Evolutionary conservation across 2,329 filamentous ascomycete species (phyloP), one percentile per base, ranked within the genome.

Genomic region (Diaporthe sp.): DNA sequence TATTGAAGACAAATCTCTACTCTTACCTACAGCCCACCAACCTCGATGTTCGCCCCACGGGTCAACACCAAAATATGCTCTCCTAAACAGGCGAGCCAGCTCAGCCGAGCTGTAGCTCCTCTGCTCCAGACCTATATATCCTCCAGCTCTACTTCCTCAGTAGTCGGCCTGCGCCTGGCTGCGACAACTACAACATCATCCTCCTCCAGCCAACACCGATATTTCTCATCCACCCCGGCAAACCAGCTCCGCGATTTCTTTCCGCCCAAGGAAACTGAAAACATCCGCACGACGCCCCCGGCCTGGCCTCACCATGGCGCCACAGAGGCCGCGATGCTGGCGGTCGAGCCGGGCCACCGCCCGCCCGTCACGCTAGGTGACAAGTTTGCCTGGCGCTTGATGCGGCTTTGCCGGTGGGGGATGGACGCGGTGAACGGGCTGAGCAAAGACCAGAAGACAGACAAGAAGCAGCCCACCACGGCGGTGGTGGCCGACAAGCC

Each of bases 401-500:
- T 98, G 66, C 91, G 94, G 9, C 77, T 95, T 30, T 89, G 95
- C 52, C 90, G 96, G 67, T 96, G 91, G 88, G 91, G 91, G 13
- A 95, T 97, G 85, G 96, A 98, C 82, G 85, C 92, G 47, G 94
- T 89, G 22, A 98, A 96, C 0, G 95, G 95, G 17, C 87, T 91
- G 84, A 84, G 82, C 50, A 93, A 95, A 78, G 92, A 91, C 42
- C 95, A 98, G 81, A 89, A 94, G 77, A 89, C 88, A 42, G 88
- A 91, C 79, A 89, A 87, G 82, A 84, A 83, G 77, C 83, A 89
- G 75, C 90, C 90, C 10, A 92, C 90, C 0, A 91, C 88, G 3
- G 84, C 89, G 8, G 79, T 90, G 12, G 80, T 82, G 30, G 87
- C 89, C 73, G 80, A 90, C 70, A 85, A 90, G 87, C 85, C 92